A percentile compares a stretch with the other conserved stretches of the same genome.
Conservation (phyloP, 371 early-diverging fungal genomes). For the Basidiobolus meristosporus region DNA sequence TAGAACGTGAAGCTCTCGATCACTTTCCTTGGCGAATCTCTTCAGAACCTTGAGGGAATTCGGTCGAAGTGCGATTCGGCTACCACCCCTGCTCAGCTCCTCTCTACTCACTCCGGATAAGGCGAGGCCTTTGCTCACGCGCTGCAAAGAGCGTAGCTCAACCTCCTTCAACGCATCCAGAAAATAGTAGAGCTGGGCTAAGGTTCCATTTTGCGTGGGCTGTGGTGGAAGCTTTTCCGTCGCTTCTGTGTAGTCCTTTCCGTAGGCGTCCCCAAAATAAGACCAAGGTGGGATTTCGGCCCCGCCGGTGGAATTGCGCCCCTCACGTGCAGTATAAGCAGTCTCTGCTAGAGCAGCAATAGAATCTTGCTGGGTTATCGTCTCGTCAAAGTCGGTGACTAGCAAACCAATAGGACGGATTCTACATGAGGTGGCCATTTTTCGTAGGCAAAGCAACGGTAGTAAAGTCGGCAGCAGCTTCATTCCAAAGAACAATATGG, state of each 20-base stretch:
- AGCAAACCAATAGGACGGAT: conserved; percentile 1
- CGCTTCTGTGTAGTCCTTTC: conserved; percentile 5
- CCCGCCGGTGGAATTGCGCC: not conserved
- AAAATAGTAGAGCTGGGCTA: conserved; percentile 1
- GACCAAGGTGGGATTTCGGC: conserved; percentile 3
- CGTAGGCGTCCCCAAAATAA: conserved; percentile 3
- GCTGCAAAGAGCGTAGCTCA: conserved; percentile 2
- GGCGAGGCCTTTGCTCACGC: conserved; percentile 1
- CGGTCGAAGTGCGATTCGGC: not conserved
- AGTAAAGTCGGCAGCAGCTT: too few relatives aligned
- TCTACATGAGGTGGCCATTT: too few relatives aligned
- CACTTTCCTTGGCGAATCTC: not conserved
- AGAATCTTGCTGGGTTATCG: conserved; percentile 3
- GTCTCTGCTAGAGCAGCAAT: conserved; percentile 2
- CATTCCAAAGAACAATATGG: too few relatives aligned
- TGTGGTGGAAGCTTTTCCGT: not conserved
- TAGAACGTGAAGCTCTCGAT: conserved; percentile 2
- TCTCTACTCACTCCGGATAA: not conserved
- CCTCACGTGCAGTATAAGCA: not conserved
- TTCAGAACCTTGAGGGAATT: not conserved
- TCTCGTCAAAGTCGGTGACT: conserved; percentile 6
- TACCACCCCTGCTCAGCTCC: conserved; percentile 1
- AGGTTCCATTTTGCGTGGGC: not conserved
- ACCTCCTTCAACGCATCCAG: conserved; percentile 2
- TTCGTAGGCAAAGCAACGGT: too few relatives aligned